Percentiles rank a stretch among this genome's conserved stretches.
These are phyloP conservation scores for Salix purpurea DNA, from an alignment of 345 rosid genomes.

Conservation along the genomic window DNA sequence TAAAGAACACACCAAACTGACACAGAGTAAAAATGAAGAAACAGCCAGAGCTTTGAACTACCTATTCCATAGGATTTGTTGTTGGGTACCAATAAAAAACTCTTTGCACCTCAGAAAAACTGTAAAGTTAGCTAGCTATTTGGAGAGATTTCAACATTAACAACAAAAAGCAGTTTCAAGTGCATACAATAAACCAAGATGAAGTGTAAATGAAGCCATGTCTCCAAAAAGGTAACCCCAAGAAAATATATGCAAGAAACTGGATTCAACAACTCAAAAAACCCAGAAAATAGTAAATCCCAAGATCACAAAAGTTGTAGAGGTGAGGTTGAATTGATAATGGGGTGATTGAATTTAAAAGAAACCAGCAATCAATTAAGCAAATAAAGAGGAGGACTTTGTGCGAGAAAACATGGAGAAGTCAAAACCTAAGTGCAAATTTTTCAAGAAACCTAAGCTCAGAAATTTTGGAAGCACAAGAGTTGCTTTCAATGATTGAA, in stretches of 20 bases:
- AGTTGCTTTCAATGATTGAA: slow-evolving; percentile 40
- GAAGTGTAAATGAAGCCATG: slow-evolving; percentile 20
- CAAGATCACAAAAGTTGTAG: background rate
- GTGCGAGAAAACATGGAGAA: slow-evolving; percentile 9
- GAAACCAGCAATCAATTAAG: background rate
- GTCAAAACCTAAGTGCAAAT: slow-evolving; percentile 22
- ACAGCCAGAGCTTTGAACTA: background rate
- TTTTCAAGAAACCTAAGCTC: slow-evolving; percentile 14
- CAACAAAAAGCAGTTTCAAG: background rate
- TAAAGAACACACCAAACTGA: slow-evolving; percentile 6
- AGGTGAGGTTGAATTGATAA: too few species aligned
- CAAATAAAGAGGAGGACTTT: background rate
- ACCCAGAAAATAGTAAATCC: background rate
- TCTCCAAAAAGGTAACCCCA: background rate
- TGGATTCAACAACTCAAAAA: background rate
- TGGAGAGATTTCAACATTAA: slow-evolving; percentile 1
- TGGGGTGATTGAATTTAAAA: too few species aligned
- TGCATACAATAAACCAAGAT: background rate
- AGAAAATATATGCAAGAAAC: background rate
- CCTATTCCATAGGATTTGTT: background rate
- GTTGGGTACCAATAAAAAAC: background rate
- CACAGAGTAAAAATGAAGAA: background rate
- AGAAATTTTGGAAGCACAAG: slow-evolving; percentile 7
- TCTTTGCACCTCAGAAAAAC: background rate
- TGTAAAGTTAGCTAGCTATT: background rate